A percentile compares a stretch with the other conserved stretches of the same genome.
Conservation (phyloP, 1,284 basidiomycete species). For the Sporisorium exsertum region DNA sequence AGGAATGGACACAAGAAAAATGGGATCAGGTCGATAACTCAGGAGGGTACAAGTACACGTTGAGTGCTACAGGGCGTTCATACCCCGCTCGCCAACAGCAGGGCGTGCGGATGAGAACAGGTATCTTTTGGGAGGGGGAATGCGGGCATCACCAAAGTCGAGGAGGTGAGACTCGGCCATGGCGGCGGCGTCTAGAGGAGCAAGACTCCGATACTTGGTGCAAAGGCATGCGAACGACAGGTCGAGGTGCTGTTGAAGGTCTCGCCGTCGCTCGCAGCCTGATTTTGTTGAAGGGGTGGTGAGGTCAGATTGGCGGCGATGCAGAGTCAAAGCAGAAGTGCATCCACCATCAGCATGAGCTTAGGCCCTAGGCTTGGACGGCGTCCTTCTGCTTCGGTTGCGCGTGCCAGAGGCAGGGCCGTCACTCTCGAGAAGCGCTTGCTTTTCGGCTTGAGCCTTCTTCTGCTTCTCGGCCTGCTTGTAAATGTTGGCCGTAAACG, state of each 20-base stretch:
- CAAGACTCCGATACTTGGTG: not conserved
- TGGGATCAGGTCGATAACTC: not conserved
- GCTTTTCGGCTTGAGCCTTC: slow-evolving; percentile 34
- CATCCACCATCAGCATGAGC: not conserved
- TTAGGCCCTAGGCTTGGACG: slow-evolving; percentile 40
- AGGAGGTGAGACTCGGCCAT: not conserved
- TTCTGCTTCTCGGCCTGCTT: slow-evolving; percentile 60
- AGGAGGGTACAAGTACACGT: slow-evolving; percentile 42
- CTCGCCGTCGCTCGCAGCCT: slow-evolving; percentile 20
- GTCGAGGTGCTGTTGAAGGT: slow-evolving; percentile 43
- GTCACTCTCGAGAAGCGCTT: slow-evolving; percentile 38
- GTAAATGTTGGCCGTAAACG: slow-evolving; percentile 67
- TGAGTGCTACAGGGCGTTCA: slow-evolving; percentile 40
- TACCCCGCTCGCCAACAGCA: not conserved
- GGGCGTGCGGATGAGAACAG: slow-evolving; percentile 13
- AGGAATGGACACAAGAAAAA: not conserved
- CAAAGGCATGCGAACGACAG: slow-evolving; percentile 9
- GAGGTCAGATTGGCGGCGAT: not conserved
- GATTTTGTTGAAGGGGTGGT: slow-evolving; percentile 1
- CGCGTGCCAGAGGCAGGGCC: slow-evolving; percentile 54
- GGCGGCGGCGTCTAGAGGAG: not conserved
- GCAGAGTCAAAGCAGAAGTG: not conserved
- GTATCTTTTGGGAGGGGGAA: slow-evolving; percentile 16
- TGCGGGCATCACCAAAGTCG: not conserved
- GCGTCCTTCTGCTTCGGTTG: slow-evolving; percentile 39